Conservation (phyloP, 805 yeast species). For the Myxozyma monticola region DNA sequence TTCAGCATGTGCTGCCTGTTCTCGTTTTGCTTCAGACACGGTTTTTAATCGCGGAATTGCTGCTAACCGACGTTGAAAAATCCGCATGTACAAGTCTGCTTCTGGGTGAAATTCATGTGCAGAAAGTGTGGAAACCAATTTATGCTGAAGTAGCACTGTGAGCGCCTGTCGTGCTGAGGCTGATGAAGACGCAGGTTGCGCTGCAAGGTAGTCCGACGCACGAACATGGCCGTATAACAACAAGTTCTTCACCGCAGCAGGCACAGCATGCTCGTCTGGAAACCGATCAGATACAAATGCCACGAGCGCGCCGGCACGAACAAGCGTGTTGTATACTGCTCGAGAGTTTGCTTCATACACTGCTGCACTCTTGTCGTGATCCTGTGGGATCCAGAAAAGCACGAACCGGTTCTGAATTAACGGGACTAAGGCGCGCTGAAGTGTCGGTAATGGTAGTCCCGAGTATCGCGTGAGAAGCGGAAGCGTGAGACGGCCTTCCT, state of each 20-base stretch:
- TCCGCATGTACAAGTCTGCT: slow-evolving; percentile 33
- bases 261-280: slow-evolving; percentile 45
- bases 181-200: slow-evolving; percentile 33
- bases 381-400: slow-evolving; percentile 51
- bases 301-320: slow-evolving; percentile 78
- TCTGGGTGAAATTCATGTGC: slow-evolving; percentile 40
- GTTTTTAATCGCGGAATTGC: slow-evolving; percentile 33
- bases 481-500: slow-evolving; percentile 65
- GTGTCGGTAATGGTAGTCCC: slow-evolving; percentile 49
- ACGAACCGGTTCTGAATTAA: slow-evolving; percentile 79
- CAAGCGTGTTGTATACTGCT: slow-evolving; percentile 56
- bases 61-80: slow-evolving; percentile 24
- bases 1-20: slow-evolving; percentile 60
- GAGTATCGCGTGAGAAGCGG: slow-evolving; percentile 53
- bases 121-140: slow-evolving; percentile 53
- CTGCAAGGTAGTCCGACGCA: slow-evolving; percentile 49
- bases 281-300: slow-evolving; percentile 49
- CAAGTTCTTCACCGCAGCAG: slow-evolving; percentile 67
- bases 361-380: not conserved
- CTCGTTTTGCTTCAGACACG: slow-evolving; percentile 56
- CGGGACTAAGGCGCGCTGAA: slow-evolving; percentile 69
- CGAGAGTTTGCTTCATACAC: slow-evolving; percentile 49
- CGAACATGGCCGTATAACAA: slow-evolving; percentile 68
- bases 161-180: slow-evolving; percentile 45
- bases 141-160: slow-evolving; percentile 49